Evolutionary conservation across 2,329 filamentous ascomycete species (phyloP), one percentile per base, ranked within the genome.

Genomic region (Ramularia endophylla): DNA sequence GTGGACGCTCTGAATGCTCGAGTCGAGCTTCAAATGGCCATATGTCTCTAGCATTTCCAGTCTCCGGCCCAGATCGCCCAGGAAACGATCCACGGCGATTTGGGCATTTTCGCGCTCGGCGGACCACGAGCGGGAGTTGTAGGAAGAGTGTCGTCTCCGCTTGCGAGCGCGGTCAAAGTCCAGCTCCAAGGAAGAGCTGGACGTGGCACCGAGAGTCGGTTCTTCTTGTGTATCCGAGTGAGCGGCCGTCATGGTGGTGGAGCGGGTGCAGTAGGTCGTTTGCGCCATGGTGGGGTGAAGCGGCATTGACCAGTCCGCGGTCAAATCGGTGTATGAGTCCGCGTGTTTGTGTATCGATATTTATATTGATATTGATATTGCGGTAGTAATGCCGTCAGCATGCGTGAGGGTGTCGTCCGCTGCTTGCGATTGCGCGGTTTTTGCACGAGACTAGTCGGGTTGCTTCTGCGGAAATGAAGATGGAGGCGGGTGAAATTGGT

Each of bases 21-120:
- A 75, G 63, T 98, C 92, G 53, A 94, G 75, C 47, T 83, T 83
- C 44, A 88, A 68, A 58, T 94, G 87, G 50, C 86, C 83, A 59
- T 94, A 95, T 50, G 78, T 81, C 65, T 98, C 92, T 34, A 97
- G 76, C 63, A 87, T 85, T 58, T 94, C 88, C 34, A 98, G 72
- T 40, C 90, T 80, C 52, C 84, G 77, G 65, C 94, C 89, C 31
- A 98, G 74, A 61, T 97, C 88, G 28, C 82, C 76, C 41, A 98
- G 73, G 63, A 94, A 92, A 37, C 84, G 68, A 59, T 92, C 87
- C 37, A 92, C 66, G 54, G 70, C 52, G 1, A 67, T 40, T 39
- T 71, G 69, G 30, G 72, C 61, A 54, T 73, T 70, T 43, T 73
- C 70, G 4, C 63, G 59, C 41, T 73, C 70, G 11, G 63, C 56